Percentiles rank a stretch among this genome's conserved stretches.
Evolutionary conservation across 140 eudicot genomes (phyloP).

Genomic region (Stevia rebaudiana): DNA sequence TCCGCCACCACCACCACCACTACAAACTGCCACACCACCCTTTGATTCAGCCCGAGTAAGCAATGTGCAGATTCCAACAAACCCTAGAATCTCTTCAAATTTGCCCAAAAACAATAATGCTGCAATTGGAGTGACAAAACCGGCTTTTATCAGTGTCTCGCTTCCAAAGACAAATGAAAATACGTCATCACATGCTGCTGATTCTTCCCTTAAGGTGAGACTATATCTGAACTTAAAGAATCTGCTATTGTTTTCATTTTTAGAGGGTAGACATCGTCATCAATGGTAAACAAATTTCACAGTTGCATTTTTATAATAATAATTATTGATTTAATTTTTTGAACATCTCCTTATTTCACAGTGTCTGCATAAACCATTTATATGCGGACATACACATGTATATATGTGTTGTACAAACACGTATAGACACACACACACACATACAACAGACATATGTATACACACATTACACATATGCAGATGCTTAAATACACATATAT

Average conservation of each 20-base stretch:
- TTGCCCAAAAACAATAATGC: conserved; percentile 53
- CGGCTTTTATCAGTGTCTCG: conserved; percentile 76
- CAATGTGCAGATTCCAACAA: conserved; percentile 85
- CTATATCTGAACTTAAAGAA: conserved; percentile 4
- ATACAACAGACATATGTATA: too few species aligned
- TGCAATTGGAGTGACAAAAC: conserved; percentile 43
- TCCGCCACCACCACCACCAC: conserved; percentile 35
- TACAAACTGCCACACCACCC: conserved; percentile 44
- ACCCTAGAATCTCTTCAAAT: conserved; percentile 84
- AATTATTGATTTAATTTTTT: background rate
- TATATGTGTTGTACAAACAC: background rate
- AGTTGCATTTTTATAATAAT: too few species aligned
- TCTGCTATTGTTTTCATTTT: conserved; percentile 4
- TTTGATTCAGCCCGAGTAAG: conserved; percentile 49
- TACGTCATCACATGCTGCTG: conserved; percentile 44
- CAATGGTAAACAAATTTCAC: background rate
- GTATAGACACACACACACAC: background rate
- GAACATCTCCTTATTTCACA: background rate
- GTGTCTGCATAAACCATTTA: background rate
- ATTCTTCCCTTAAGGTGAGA: conserved; percentile 67
- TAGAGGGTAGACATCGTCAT: background rate
- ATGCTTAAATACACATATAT: too few species aligned
- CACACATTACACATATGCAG: too few species aligned
- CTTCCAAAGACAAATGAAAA: conserved; percentile 48
- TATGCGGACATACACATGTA: background rate